Base-by-base conservation (phyloP, 176 grass and related monocot species). In the Carex littledalei region DNA sequence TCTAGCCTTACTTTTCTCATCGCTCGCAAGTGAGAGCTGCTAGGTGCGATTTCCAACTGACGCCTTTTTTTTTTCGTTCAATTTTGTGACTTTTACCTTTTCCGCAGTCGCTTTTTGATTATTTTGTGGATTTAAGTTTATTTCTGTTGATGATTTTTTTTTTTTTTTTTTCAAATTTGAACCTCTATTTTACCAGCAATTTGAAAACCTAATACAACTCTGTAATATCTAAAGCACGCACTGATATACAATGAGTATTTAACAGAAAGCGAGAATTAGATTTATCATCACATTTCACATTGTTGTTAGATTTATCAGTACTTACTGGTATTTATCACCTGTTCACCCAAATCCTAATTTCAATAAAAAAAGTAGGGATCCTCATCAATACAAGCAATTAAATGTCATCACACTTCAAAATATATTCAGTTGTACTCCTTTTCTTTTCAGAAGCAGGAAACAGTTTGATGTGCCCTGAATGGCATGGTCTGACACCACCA, bases 401-500 rank as follows among this genome's bases (percentile, higher is more conserved):
- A 29, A 10, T 53, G 45, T 15, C 10, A 22, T n/a, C 24, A 18
- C n/a, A 53, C 45, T 29, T 14, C 21, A 53, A 50, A 50, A 49
- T 16, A 34, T 67, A 67, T 67, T 67, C 47, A 8, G 13, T 35
- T 4, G 14, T 35, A 32, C 64, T 35, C 22, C 20, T 73, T 32
- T 16, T 24, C 70, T 71, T 43, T 43, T 43, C 67, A 77, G 49
- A 77, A 77, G 29, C 72, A 53, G 18, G 6, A 52, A 75, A 31
- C 22, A 26, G 49, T 77, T 77, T 77, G 73, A 56, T 77, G 45
- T 55, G 49, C 22, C 49, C 73, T 55, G 73, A 77, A 77, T 77
- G 73, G 73, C 73, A 56, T 77, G 73, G 73, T 77, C 73, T 77
- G 49, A 77, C 50, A 32, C 49, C 55, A 55, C 49, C 73, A 77